Evolutionary conservation across 177 flowering plant species (phyloP), one percentile per base, ranked within the genome.

Genomic region (Vitis hybrid): DNA sequence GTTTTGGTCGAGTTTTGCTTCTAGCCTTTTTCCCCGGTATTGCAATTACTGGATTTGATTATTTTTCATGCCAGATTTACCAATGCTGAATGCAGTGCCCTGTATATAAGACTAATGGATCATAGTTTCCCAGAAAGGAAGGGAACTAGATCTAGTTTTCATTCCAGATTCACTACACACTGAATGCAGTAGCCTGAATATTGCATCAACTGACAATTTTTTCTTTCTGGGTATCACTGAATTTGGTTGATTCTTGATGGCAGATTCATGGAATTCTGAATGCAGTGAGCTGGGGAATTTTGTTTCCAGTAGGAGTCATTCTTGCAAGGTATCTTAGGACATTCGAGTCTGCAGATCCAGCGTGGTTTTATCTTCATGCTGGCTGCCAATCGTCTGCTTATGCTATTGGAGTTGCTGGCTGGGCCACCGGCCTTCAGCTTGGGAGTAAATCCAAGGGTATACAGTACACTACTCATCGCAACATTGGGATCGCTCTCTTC

Each of bases 181-280:
- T 34, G 45, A 34, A 34, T 34, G 26, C 26, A 23, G 26, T 2
- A 23, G 3, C 26, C 26, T 23, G 26, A 23, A 23, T 23, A 23
- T 23, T 23, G 26, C 26, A 23, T 23, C 45, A 34, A 34, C 45
- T 34, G 45, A 34, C 26, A 34, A 34, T 34, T 4, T 34, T 34
- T 34, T 34, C 45, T 34, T 34, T 34, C 45, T 6, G 45, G 45
- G 5, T 0, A 72, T 64, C 34, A 19, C 14, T 30, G 30, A 26
- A 56, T 5, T 13, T 65, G 26, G 17, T 34, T 17, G 34, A 56
- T 67, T 73, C 54, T 10, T 55, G 34, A 1, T 72, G 4, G n/a
- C 85, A 93, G 98, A 86, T 86, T 70, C 98, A 93, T 81, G 97
- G 97, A 64, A 52, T 90, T 2, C 70, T 93, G 69, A 90, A 89